Percentiles rank a stretch among this genome's conserved stretches.
These are phyloP conservation scores for Fagopyrum homotropicum DNA, from an alignment of 148 eudicot species.

Conservation along the genomic window DNA sequence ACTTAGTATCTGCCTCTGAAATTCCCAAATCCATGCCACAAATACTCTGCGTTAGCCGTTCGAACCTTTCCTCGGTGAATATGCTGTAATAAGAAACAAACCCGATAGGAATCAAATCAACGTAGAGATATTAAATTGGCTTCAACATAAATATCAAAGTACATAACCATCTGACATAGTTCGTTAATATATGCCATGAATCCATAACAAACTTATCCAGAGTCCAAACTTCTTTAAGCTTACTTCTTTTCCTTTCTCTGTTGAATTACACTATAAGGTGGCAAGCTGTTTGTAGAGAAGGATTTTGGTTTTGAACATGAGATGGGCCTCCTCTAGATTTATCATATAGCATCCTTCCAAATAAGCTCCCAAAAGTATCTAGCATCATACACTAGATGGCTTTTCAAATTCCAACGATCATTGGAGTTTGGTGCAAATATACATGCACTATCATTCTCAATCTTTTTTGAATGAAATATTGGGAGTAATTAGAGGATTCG, in stretches of 20 bases:
- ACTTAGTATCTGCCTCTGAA: constrained; percentile 25
- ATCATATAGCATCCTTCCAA: neutral
- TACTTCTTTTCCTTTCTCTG: neutral
- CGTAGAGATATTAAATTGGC: constrained; percentile 5
- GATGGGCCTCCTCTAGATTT: neutral
- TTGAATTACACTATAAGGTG: neutral
- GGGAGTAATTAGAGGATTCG: neutral
- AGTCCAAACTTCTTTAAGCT: neutral
- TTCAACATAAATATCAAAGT: neutral
- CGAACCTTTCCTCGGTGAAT: constrained; percentile 83
- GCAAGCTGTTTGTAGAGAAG: neutral
- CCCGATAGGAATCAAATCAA: neutral
- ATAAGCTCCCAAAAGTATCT: neutral
- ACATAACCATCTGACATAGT: neutral
- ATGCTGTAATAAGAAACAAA: constrained; percentile 43
- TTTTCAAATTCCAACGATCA: neutral
- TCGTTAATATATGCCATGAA: neutral
- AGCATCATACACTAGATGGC: neutral
- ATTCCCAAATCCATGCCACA: constrained; percentile 41
- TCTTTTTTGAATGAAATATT: neutral
- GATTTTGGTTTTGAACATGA: neutral
- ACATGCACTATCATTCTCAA: neutral
- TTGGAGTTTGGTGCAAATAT: neutral
- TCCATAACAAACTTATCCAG: neutral
- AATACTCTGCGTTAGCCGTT: constrained; percentile 58